These are phyloP conservation scores for Apiospora phragmitis DNA, from an alignment of 2,329 filamentous ascomycete species.

Conservation along the genomic window DNA sequence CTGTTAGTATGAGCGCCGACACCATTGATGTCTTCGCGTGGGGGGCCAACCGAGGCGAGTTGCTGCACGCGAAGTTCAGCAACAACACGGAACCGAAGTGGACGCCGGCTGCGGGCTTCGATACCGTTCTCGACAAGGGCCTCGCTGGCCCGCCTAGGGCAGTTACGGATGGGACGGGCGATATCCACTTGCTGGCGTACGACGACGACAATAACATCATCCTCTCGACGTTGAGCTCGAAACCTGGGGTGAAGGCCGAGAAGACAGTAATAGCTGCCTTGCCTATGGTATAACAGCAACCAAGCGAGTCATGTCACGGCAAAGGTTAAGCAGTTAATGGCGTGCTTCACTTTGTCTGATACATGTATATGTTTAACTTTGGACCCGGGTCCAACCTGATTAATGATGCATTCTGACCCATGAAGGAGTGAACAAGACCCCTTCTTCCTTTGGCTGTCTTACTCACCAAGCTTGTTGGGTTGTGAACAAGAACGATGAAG, in stretches of 20 bases:
- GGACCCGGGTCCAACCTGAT: background rate
- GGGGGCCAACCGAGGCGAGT: conserved; percentile 3
- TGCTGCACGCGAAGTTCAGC: conserved; percentile 9
- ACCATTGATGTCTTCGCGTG: conserved; percentile 12
- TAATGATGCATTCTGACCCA: background rate
- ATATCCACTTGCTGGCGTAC: conserved; percentile 13
- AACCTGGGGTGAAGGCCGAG: background rate
- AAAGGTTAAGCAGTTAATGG: background rate
- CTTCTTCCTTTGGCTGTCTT: background rate
- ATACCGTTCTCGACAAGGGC: background rate
- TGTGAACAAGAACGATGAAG: background rate
- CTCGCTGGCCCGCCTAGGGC: conserved; percentile 4
- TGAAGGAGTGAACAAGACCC: background rate
- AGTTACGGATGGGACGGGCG: conserved; percentile 8
- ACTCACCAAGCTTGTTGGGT: background rate
- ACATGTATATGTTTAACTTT: background rate
- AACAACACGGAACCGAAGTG: background rate
- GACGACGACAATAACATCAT: background rate
- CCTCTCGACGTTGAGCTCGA: background rate
- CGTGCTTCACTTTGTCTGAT: background rate
- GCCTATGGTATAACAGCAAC: background rate
- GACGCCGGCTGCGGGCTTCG: background rate
- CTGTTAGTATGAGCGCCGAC: background rate
- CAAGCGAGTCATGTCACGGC: background rate
- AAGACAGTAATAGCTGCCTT: background rate